Evolutionary conservation across 805 yeast genomes (phyloP), one percentile per base, ranked within the genome.

Genomic region (Candida silvicultrix): DNA sequence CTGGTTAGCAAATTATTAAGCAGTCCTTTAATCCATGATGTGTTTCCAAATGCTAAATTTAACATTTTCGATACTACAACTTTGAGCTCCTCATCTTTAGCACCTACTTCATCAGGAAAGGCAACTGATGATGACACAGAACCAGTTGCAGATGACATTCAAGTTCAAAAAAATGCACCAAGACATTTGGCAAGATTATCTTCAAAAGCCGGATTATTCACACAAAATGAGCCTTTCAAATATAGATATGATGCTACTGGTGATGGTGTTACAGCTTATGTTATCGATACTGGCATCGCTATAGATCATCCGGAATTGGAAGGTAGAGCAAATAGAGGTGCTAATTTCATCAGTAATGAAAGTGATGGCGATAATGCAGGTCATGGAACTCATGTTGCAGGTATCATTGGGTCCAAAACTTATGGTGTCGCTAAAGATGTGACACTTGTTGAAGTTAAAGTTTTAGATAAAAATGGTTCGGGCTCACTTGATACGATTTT

Each of bases 311-410:
- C 75, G 18, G 83, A 82, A 31, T 68, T 85, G 57, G 81, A 75
- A 55, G 83, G 81, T 1, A 68, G 92, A 47, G 87, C 84, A 10
- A 51, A 48, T 7, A 59, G 66, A 48, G 90, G 89, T 1, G 74
- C 68, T 4, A 85, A 83, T 55, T 76, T 79, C 47, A 80, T 86
- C 1, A 68, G 31, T 28, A 28, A 68, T 0, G 38, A 29, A 3
- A 87, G 81, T 55, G 78, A 78, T 1, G 85, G 83, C 4, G 97
- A 89, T 60, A 63, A 65, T 8, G 80, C 82, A 53, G 97, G 96
- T 0, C 97, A 89, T 63, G 97, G 96, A 2, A 87, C 96, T 2
- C 96, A 88, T 64, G 92, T 89, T 35, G 94, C 96, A 0, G 96
- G 96, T 4, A 67, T 86, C 12, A 75, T 85, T 42, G 95, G 89